Base-by-base conservation (phyloP, 2,329 filamentous ascomycete species). In the Chaetomiaceae sp. region DNA sequence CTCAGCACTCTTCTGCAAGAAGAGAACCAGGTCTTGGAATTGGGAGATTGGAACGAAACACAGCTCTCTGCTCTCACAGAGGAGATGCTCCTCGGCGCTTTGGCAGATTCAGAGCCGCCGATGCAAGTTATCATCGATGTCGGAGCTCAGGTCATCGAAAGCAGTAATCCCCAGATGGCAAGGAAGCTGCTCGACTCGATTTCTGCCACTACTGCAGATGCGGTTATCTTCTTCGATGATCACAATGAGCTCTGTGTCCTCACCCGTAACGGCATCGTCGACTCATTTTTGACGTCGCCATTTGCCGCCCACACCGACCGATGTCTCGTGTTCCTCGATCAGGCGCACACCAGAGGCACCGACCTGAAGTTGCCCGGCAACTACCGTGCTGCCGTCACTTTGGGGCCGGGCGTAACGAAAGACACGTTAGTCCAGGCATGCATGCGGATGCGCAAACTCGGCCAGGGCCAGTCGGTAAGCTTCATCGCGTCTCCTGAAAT, bases 391-490 rank as follows among this genome's bases (percentile, higher is more conserved):
- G 82, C 81, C 0, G 81, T 90, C 0, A 90, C 85, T 0, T 64
- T 92, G 0, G 86, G 86, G 0, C 73, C 82, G 0, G 71, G 73
- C 4, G 58, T 89, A 1, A 85, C 81, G 0, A 91, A 90, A 56
- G 87, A 91, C 55, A 71, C 77, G 13, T 64, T 89, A 0, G 80
- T 84, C 0, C 86, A 90, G 76, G 84, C 84, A 0, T 86, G 84
- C 54, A 88, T 87, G 82, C 68, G 86, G 16, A 82, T 90, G 78
- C 68, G 86, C 11, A 80, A 84, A 54, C 73, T 91, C 0, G 86
- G 84, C 0, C 68, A 80, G 2, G 85, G 84, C 0, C 86, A 90
- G 58, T 82, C 80, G 0, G 76, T 89, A 0, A 69, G 79, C 0
- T 88, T 88, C 46, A 80, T 76, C 49, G 67, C 82, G 1, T 75